phyloP scores from a whole-genome alignment of 495 filamentous ascomycete species.

The Clohesyomyces aquaticus region DNA sequence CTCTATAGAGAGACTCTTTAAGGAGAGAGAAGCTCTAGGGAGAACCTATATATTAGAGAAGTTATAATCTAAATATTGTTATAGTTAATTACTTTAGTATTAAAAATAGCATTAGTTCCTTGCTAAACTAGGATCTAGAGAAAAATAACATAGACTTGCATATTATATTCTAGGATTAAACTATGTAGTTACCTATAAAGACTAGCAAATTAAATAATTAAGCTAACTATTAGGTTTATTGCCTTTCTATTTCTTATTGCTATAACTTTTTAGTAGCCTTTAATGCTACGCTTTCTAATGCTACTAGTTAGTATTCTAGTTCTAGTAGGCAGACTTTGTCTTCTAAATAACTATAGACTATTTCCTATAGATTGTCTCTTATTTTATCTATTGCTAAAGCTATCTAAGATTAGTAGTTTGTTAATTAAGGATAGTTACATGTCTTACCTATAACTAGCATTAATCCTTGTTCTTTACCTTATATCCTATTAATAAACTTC shows the following conservation, averaged over 20 bases:
- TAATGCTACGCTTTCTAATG: slow-evolving; percentile 12
- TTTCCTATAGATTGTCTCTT: slow-evolving; percentile 10
- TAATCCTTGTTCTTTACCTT: slow-evolving; percentile 12
- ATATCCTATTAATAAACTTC: slow-evolving; percentile 7
- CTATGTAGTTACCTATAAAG: slow-evolving; percentile 9
- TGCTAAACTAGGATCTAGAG: slow-evolving; percentile 10
- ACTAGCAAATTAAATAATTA: slow-evolving; percentile 12
- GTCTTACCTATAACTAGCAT: slow-evolving; percentile 11
- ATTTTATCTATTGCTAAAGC: slow-evolving; percentile 9
- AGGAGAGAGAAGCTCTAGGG: slow-evolving; percentile 10
- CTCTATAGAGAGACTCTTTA: slow-evolving; percentile 12
- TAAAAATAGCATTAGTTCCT: slow-evolving; percentile 9
- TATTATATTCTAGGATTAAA: slow-evolving; percentile 11
- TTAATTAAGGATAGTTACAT: slow-evolving; percentile 2
- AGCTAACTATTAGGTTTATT: slow-evolving; percentile 13
- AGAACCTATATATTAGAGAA: background rate
- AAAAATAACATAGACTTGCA: slow-evolving; percentile 8
- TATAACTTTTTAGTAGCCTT: slow-evolving; percentile 10
- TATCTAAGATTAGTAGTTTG: slow-evolving; percentile 7
- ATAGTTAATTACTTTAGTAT: slow-evolving; percentile 11
- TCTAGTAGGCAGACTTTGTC: slow-evolving; percentile 10
- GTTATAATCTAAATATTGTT: background rate
- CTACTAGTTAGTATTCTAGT: slow-evolving; percentile 8
- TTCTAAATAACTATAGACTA: slow-evolving; percentile 7
- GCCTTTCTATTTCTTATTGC: slow-evolving; percentile 9